Percentiles rank a stretch among this genome's conserved stretches.
Evolutionary conservation across 768 basidiomycete genomes (phyloP).

Genomic region (Pleurotus citrinopileatus): DNA sequence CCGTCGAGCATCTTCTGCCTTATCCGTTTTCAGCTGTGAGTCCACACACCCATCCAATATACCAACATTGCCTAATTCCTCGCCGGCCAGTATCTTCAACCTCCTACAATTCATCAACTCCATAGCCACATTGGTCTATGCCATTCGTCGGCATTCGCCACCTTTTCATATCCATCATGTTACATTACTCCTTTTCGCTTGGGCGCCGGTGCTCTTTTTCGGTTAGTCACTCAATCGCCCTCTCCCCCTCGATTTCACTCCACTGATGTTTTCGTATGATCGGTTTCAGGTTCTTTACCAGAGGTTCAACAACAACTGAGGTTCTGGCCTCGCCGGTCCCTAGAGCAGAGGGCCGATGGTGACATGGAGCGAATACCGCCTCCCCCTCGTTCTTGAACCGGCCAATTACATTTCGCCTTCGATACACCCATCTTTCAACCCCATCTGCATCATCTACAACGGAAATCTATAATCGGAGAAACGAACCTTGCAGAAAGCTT

Average conservation of each 20-base stretch:
- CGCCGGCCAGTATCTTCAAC: constrained; percentile 30
- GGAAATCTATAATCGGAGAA: neutral
- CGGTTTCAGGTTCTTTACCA: neutral
- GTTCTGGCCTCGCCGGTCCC: neutral
- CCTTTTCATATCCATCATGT: constrained; percentile 67
- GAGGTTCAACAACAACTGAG: constrained; percentile 2
- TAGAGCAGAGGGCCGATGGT: neutral
- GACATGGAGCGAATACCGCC: neutral
- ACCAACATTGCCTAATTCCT: neutral
- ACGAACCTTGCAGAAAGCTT: neutral
- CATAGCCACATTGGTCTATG: constrained; percentile 51
- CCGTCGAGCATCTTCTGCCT: constrained; percentile 47
- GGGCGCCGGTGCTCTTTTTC: constrained; percentile 58
- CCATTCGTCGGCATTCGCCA: constrained; percentile 36
- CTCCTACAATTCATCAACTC: constrained; percentile 44
- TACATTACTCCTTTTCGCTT: constrained; percentile 53
- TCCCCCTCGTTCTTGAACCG: neutral
- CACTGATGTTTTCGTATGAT: too few relatives aligned
- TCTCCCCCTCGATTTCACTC: neutral
- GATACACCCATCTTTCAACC: neutral
- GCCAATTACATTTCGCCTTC: neutral
- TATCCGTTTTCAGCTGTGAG: constrained; percentile 55
- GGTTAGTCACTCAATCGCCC: constrained; percentile 28
- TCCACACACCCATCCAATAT: neutral
- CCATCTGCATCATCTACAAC: neutral